Evolutionary conservation across 2,329 filamentous ascomycete species (phyloP).

Genomic region (Albophoma yamanashiensis): DNA sequence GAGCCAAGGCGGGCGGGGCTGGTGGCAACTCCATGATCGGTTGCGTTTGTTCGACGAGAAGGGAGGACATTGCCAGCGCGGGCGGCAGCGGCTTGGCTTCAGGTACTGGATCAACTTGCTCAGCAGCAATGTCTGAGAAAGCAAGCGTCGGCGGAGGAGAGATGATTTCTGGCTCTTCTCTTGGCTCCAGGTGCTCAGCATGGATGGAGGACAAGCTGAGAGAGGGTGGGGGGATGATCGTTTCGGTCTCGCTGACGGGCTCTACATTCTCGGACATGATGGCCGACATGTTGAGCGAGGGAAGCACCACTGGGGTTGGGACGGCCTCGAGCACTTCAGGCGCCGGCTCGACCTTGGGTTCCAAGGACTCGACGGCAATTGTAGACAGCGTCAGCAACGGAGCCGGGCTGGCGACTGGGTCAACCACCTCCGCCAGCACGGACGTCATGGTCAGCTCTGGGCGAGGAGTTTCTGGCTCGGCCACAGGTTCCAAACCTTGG

Average conservation of each 20-base stretch:
- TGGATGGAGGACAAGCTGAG: constrained; percentile 20
- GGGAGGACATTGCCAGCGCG: constrained; percentile 16
- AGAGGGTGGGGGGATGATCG: constrained; percentile 3
- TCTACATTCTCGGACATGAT: constrained; percentile 15
- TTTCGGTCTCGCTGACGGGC: constrained; percentile 15
- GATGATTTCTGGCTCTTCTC: constrained; percentile 14
- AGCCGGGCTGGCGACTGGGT: constrained; percentile 3
- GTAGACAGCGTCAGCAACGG: constrained; percentile 17
- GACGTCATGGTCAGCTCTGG: constrained; percentile 15
- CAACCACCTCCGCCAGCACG: constrained; percentile 11
- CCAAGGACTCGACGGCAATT: constrained; percentile 18
- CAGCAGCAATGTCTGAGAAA: constrained; percentile 22
- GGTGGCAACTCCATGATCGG: constrained; percentile 10
- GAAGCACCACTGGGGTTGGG: not conserved
- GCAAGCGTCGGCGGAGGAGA: constrained; percentile 14
- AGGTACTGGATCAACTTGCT: constrained; percentile 24
- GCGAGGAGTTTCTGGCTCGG: constrained; percentile 13
- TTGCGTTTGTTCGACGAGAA: constrained; percentile 20
- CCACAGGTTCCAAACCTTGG: constrained; percentile 14
- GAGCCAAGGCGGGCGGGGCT: constrained; percentile 16
- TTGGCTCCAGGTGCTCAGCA: constrained; percentile 22
- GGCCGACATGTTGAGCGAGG: constrained; percentile 1
- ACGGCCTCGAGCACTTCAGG: constrained; percentile 1
- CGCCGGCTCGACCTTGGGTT: constrained; percentile 13
- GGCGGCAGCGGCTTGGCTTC: constrained; percentile 13